Conservation (phyloP, 2,329 filamentous ascomycete genomes). For the Raffaelea ambrosiae region DNA sequence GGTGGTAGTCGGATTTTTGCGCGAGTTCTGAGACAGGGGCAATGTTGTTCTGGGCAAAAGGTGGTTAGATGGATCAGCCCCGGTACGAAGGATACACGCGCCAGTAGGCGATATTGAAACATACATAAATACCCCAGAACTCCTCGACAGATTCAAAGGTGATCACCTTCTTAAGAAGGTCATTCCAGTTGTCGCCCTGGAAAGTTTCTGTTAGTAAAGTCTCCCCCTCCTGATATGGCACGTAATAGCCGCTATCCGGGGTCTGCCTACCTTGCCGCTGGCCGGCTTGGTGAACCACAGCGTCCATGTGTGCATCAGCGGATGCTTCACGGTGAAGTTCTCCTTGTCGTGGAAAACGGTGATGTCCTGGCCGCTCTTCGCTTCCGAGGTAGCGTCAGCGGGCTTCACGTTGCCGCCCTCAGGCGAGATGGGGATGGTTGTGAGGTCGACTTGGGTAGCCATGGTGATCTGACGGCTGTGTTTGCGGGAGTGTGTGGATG, state of each 20-base stretch:
- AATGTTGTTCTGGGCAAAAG: slow-evolving; percentile 80
- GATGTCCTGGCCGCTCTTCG: slow-evolving; percentile 53
- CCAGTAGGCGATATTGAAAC: slow-evolving; percentile 26
- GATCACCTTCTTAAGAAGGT: slow-evolving; percentile 95
- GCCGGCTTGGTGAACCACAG: slow-evolving; percentile 99
- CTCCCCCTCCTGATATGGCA: no score
- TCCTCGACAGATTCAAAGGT: slow-evolving; percentile 98
- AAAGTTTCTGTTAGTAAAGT: slow-evolving; percentile 12
- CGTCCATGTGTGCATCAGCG: slow-evolving; percentile 94
- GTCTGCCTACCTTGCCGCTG: slow-evolving; percentile 67
- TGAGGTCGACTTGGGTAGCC: slow-evolving; percentile 55
- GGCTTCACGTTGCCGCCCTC: slow-evolving; percentile 47
- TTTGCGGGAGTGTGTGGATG: not conserved
- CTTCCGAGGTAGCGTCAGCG: slow-evolving; percentile 23
- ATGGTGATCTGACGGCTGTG: slow-evolving; percentile 16
- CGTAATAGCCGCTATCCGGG: no score
- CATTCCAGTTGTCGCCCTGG: slow-evolving; percentile 96
- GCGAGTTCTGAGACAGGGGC: slow-evolving; percentile 90
- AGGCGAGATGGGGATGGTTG: slow-evolving; percentile 59
- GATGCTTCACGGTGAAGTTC: slow-evolving; percentile 99
- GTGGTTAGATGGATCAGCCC: slow-evolving; percentile 2
- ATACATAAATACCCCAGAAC: slow-evolving; percentile 98
- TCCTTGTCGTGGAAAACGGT: slow-evolving; percentile 98
- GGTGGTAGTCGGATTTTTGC: slow-evolving; percentile 97
- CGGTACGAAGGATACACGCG: no score